A percentile compares a stretch with the other conserved stretches of the same genome.
Conservation (phyloP, 228 moss, liverwort and hornwort genomes). For the Sphagnum fallax region DNA sequence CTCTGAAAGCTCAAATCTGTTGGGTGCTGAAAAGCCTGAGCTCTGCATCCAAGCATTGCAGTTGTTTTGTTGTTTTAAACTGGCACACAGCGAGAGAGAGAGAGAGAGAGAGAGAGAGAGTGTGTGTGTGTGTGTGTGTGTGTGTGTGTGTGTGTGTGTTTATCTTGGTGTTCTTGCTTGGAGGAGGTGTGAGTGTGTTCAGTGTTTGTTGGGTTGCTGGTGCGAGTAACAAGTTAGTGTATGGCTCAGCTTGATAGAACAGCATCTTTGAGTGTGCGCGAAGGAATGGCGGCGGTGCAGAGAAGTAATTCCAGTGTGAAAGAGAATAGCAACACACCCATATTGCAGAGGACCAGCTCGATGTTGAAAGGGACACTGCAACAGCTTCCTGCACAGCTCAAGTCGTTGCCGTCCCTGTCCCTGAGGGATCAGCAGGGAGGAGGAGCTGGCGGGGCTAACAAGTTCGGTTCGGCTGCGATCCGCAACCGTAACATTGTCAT, state of each 20-base stretch:
- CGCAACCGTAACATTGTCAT: conserved; percentile 39
- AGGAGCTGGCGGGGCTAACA: conserved; percentile 4
- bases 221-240: background rate
- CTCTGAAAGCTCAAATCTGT: too few relatives aligned
- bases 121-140: too few relatives aligned
- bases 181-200: too few relatives aligned
- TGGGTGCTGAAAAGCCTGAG: too few relatives aligned
- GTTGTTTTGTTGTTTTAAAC: too few relatives aligned
- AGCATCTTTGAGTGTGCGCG: conserved; percentile 24
- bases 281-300: conserved; percentile 44
- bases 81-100: too few relatives aligned
- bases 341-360: conserved; percentile 20
- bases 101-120: too few relatives aligned
- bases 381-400: conserved; percentile 26
- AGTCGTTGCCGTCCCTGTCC: conserved; percentile 12
- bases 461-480: conserved; percentile 15
- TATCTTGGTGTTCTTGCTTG: too few relatives aligned
- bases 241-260: conserved; percentile 33
- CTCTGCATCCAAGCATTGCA: too few relatives aligned
- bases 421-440: conserved; percentile 6
- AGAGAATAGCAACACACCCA: conserved; percentile 9
- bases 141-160: too few relatives aligned
- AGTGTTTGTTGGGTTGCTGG: too few relatives aligned
- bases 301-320: conserved; percentile 31
- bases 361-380: conserved; percentile 23